Evolutionary conservation across 1,284 basidiomycete species (phyloP).

Genomic region (Fereydounia khargensis): DNA sequence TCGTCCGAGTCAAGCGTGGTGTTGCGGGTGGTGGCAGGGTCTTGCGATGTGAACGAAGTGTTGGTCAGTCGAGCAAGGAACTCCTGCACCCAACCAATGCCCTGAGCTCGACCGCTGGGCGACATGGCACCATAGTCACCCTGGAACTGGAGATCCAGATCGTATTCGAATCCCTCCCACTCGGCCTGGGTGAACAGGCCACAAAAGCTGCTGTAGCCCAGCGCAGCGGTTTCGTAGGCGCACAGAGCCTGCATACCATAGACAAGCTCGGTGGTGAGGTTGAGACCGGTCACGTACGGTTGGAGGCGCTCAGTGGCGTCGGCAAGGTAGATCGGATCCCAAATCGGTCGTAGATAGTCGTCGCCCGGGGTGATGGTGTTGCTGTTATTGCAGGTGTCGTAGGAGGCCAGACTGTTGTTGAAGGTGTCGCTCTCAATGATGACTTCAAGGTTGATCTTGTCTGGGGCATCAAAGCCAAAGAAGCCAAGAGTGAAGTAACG

Average conservation of each 20-base stretch:
- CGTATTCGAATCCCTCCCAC: conserved; percentile 72
- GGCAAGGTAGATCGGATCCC: conserved; percentile 51
- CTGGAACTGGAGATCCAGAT: conserved; percentile 62
- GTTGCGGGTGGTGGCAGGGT: conserved; percentile 51
- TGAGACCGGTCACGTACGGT: conserved; percentile 25
- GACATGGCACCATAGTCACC: conserved; percentile 72
- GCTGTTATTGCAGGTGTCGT: conserved; percentile 64
- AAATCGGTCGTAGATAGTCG: conserved; percentile 61
- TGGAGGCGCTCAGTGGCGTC: conserved; percentile 40
- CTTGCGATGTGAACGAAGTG: conserved; percentile 12
- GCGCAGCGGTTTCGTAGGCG: conserved; percentile 43
- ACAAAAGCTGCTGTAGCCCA: conserved; percentile 66
- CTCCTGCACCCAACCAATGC: conserved; percentile 71
- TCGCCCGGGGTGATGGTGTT: conserved; percentile 65
- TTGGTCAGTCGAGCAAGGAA: conserved; percentile 46
- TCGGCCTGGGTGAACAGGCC: conserved; percentile 82
- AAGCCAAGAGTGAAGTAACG: conserved; percentile 63
- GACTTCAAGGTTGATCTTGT: conserved; percentile 47
- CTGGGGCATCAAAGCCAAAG: conserved; percentile 38
- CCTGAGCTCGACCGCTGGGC: conserved; percentile 74
- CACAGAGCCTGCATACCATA: conserved; percentile 57
- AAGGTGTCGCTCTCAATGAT: conserved; percentile 61
- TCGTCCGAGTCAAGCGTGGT: conserved; percentile 33
- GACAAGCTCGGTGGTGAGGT: conserved; percentile 59
- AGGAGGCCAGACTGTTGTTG: conserved; percentile 77